Percentiles rank a stretch among this genome's conserved stretches.
These are phyloP conservation scores for Boletus sp. DNA, from an alignment of 768 basidiomycete species.

Conservation along the genomic window DNA sequence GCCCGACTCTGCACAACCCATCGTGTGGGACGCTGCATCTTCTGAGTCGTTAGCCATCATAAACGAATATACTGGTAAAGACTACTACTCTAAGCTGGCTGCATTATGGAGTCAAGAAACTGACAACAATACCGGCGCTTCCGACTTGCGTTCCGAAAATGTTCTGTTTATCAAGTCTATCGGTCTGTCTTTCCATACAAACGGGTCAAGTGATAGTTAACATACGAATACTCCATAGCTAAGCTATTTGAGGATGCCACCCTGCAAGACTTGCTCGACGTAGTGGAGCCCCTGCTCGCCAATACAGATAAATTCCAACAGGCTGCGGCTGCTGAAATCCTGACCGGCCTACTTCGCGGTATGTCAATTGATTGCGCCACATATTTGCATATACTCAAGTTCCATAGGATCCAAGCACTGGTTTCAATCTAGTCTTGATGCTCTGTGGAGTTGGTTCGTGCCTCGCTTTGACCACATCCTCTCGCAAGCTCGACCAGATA, in stretches of 20 bases:
- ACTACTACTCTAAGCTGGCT: constrained; percentile 62
- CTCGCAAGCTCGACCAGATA: constrained; percentile 82
- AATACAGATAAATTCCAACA: constrained; percentile 84
- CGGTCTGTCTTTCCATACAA: constrained; percentile 37
- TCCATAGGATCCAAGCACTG: constrained; percentile 80
- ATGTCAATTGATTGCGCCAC: constrained; percentile 11
- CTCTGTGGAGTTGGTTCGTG: constrained; percentile 73
- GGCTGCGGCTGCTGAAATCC: constrained; percentile 71
- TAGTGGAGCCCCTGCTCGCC: constrained; percentile 59
- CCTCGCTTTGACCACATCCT: constrained; percentile 62
- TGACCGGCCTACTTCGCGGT: constrained; percentile 78
- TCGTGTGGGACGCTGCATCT: constrained; percentile 56
- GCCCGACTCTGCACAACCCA: constrained; percentile 29
- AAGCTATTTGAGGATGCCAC: constrained; percentile 60
- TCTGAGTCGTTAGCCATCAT: constrained; percentile 52
- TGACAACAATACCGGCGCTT: constrained; percentile 45
- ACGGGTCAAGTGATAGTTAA: constrained; percentile 40
- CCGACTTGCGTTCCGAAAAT: constrained; percentile 59
- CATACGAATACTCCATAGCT: constrained; percentile 39
- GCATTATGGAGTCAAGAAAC: constrained; percentile 82
- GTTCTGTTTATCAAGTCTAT: constrained; percentile 48
- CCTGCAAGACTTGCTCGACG: constrained; percentile 51
- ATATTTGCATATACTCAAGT: constrained; percentile 6
- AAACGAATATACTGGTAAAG: constrained; percentile 41
- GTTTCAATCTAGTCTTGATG: constrained; percentile 49